Percentiles rank a stretch among this genome's conserved stretches.
Evolutionary conservation across 2,329 filamentous ascomycete species (phyloP).

Genomic region (Monosporascus sp.): DNA sequence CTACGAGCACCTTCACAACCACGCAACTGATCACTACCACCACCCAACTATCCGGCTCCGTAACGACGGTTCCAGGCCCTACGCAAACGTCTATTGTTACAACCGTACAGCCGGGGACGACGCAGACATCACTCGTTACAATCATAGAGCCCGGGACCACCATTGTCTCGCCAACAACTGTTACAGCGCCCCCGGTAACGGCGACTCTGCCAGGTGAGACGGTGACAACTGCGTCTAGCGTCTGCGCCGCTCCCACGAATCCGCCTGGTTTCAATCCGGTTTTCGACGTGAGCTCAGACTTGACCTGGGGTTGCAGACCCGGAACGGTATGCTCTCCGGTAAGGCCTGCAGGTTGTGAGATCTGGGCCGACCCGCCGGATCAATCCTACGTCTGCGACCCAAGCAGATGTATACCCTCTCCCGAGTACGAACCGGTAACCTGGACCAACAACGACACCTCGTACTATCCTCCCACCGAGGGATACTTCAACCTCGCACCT

Average conservation of each 20-base stretch:
- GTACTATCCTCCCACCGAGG: constrained; percentile 47
- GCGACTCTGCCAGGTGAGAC: constrained; percentile 7
- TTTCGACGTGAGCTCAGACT: constrained; percentile 33
- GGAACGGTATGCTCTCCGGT: constrained; percentile 48
- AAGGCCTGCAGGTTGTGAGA: constrained; percentile 43
- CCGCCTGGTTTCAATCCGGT: constrained; percentile 12
- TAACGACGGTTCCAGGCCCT: not conserved
- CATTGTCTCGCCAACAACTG: constrained; percentile 15
- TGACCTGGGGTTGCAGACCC: constrained; percentile 49
- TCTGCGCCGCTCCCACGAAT: constrained; percentile 41
- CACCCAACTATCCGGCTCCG: no score
- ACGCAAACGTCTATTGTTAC: constrained; percentile 1
- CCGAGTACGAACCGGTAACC: constrained; percentile 25
- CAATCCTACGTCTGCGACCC: constrained; percentile 43
- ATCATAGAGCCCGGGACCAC: not conserved
- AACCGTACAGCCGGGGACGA: not conserved
- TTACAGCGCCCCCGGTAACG: constrained; percentile 10
- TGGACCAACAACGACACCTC: constrained; percentile 42
- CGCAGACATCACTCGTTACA: not conserved
- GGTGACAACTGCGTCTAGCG: not conserved
- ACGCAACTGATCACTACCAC: constrained; percentile 17
- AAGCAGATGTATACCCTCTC: constrained; percentile 39
- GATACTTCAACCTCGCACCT: constrained; percentile 63
- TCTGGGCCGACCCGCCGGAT: constrained; percentile 44
- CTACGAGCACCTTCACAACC: constrained; percentile 24